Conservation (phyloP, 148 eudicot genomes). For the Silene uniflora region DNA sequence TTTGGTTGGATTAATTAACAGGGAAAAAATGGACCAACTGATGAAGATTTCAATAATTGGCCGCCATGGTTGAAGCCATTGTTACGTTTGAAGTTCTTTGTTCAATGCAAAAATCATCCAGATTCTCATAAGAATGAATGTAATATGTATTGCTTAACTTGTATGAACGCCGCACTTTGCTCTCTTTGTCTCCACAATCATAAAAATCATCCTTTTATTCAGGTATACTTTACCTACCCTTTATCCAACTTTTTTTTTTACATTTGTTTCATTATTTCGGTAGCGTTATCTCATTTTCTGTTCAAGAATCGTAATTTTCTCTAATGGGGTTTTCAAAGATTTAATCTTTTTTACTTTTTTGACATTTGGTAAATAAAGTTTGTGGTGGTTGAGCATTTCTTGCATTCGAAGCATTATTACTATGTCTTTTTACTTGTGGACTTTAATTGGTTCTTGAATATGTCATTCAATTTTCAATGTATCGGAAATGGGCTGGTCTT, state of each 20-base stretch:
- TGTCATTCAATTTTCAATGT: no score
- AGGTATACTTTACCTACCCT: conserved; percentile 36
- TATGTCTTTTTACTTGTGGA: conserved; percentile 9
- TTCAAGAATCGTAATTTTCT: neutral
- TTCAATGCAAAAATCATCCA: conserved; percentile 59
- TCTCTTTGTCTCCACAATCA: conserved; percentile 65
- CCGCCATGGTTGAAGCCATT: conserved; percentile 82
- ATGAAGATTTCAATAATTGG: conserved; percentile 69
- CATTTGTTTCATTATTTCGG: no score
- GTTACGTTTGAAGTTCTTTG: conserved; percentile 56
- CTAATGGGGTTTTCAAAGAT: conserved; percentile 11
- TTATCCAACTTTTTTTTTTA: neutral
- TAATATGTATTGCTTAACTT: conserved; percentile 87
- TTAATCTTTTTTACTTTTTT: no score
- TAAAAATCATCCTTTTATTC: conserved; percentile 64
- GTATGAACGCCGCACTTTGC: conserved; percentile 67
- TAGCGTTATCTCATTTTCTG: no score
- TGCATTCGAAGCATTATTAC: conserved; percentile 18
- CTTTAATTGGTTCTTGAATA: no score
- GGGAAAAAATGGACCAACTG: conserved; percentile 54
- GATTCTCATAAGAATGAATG: conserved; percentile 87
- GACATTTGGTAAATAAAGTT: neutral
- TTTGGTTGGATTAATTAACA: neutral
- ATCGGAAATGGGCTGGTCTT: no score
- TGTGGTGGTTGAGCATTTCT: neutral